Conservation (phyloP, 768 basidiomycete genomes). For the Cystofilobasidium ferigula region DNA sequence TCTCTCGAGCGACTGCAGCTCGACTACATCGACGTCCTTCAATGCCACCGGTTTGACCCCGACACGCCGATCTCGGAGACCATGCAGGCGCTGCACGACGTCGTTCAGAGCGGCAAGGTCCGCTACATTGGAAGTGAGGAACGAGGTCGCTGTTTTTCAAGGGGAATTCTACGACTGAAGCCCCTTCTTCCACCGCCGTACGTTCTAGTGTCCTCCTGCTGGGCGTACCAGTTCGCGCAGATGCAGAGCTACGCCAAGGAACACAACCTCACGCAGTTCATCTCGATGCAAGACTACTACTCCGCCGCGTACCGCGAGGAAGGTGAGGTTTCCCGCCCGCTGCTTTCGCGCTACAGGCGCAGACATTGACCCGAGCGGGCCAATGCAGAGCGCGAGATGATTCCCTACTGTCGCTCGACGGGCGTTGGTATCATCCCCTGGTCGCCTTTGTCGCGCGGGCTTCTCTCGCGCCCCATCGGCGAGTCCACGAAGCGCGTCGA, state of each 20-base stretch:
- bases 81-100: constrained; percentile 23
- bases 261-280: constrained; percentile 52
- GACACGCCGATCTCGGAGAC: constrained; percentile 24
- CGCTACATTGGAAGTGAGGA: constrained; percentile 22
- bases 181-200: not conserved
- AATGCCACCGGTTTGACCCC: constrained; percentile 23
- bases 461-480: constrained; percentile 31
- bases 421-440: constrained; percentile 52
- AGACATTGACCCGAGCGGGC: not conserved
- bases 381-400: constrained; percentile 34
- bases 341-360: not conserved
- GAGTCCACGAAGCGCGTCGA: constrained; percentile 43
- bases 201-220: not conserved
- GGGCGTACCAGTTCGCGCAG: constrained; percentile 4
- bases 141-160: too few species aligned
- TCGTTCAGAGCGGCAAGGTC: constrained; percentile 23
- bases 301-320: constrained; percentile 55
- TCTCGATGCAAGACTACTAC: constrained; percentile 42
- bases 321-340: not conserved
- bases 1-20: constrained; percentile 13
- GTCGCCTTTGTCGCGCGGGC: constrained; percentile 43
- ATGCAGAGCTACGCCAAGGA: constrained; percentile 47
- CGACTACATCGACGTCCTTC: constrained; percentile 22
- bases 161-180: not conserved
- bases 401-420: constrained; percentile 35